Base-by-base conservation (phyloP, 768 basidiomycete genomes). In the Tylopilus sp. region DNA sequence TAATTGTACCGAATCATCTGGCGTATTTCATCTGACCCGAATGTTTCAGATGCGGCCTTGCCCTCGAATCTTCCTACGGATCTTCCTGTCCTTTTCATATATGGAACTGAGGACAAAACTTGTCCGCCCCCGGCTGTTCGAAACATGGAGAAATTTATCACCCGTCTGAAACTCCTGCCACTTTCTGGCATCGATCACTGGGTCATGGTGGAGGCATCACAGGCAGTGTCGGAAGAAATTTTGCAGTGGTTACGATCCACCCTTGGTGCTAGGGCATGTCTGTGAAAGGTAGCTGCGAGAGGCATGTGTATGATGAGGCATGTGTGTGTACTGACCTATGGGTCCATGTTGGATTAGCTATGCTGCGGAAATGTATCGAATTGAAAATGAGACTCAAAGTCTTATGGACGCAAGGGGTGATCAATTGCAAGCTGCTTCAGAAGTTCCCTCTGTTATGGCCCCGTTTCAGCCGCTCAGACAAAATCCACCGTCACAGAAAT, bases 161-260 rank as follows among this genome's bases (percentile, higher is more conserved):
- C 75, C 6, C 67, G 69, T 22, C 66, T 84, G 21, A 75, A 79
- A 52, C 73, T 79, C 44, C 66, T 85, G 23, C 72, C 73, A 10
- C 51, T 88, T 10, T 75, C 83, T 44, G 80, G 74, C 10, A 69
- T 64, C 22, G 84, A 85, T 2, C 87, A 88, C 61, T 90, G 87
- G 86, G 42, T 89, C 1, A 76, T 86, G 81, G 51, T 83, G 1
- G 80, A 88, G 58, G 79, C 79, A 21, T 74, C 75, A 31, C 78
- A 85, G 40, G 72, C 73, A 22, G 72, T 88, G 28, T 79, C 79
- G 1, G 61, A 76, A 7, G 73, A 59, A 41, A 70, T 83, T n/a
- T 48, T 72, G 6, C 65, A 65, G 36, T 83, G 80, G 81, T 62
- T 82, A 13, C 64, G 68, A 15, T 44, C 53, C 6, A 13, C 18